A percentile compares a stretch with the other conserved stretches of the same genome.
These are phyloP conservation scores for Cladosporium phlei DNA, from an alignment of 2,329 filamentous ascomycete genomes.

Conservation along the genomic window DNA sequence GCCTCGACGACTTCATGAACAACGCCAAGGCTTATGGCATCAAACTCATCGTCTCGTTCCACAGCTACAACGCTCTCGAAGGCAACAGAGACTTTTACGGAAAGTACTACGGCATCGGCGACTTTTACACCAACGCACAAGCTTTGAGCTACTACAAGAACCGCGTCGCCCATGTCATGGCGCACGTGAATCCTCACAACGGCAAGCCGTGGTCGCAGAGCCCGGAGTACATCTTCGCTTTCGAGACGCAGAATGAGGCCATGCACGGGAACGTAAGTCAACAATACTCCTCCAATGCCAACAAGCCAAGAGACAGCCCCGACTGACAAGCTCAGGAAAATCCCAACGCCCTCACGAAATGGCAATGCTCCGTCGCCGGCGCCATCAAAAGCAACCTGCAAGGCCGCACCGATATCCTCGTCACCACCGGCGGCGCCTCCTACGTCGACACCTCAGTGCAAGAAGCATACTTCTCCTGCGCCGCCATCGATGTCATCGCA, in stretches of 20 bases:
- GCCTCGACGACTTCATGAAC: conserved; percentile 16
- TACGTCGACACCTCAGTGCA: conserved; percentile 14
- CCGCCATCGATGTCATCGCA: conserved; percentile 22
- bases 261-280: conserved; percentile 14
- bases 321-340: background rate
- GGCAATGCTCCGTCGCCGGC: conserved; percentile 18
- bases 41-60: conserved; percentile 17
- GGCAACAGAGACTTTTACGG: conserved; percentile 16
- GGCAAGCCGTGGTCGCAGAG: conserved; percentile 15
- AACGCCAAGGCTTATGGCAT: conserved; percentile 14
- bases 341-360: conserved; percentile 3
- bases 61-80: conserved; percentile 16
- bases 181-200: conserved; percentile 14
- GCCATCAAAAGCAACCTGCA: conserved; percentile 16
- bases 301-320: background rate
- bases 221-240: conserved; percentile 17
- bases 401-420: conserved; percentile 14
- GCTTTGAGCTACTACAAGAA: conserved; percentile 14
- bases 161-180: conserved; percentile 14
- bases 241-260: conserved; percentile 20
- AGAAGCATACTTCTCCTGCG: conserved; percentile 17
- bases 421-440: conserved; percentile 18
- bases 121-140: conserved; percentile 13
- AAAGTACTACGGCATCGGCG: conserved; percentile 7
- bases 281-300: background rate